Evolutionary conservation across 805 yeast species (phyloP), one percentile per base, ranked within the genome.

Genomic region (Helenozyma baotianmanensis): DNA sequence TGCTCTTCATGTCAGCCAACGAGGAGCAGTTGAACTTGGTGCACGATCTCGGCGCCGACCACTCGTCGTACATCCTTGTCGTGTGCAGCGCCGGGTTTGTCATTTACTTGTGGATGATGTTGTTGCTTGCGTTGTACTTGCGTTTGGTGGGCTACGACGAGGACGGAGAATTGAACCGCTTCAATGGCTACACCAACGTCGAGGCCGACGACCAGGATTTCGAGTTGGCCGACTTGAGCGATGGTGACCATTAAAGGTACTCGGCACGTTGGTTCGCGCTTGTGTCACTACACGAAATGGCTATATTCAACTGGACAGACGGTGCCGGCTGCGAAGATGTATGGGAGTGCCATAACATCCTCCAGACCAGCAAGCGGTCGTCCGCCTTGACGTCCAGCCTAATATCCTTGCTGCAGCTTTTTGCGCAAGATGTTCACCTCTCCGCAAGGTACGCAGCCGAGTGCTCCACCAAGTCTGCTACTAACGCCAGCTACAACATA

Each of bases 1-100:
- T 82, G 6, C 51, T 85, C 41, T 90, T 90, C 55, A 89, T 89
- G 96, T 77, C 85, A 17, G 97, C 97, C 14, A 89, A 74, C 42
- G 96, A 89, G 54, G 95, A 90, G 55, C 96, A 89, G 53, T 64
- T 90, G 48, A 58, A 60, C 8, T 62, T 86, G 38, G 86, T 89
- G 2, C 61, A 77, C 33, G 78, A 77, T 44, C 67, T 84, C 45
- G 85, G 87, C 1, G 82, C 95, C 4, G 96, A 85, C 58, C 92
- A 84, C 48, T 78, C 90, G 30, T 77, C 95, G 0, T 90, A 90
- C 56, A 74, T 84, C 23, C 63, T 90, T 60, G 73, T 81, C 4
- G 67, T 82, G 4, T 58, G 78, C 9, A 75, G 89, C 6, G 84
- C 84, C 0, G 89, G 94, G 1, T 82, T 85, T 47, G 43, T 86